These are phyloP conservation scores for Secale cereale DNA, from an alignment of 176 grass and related monocot genomes.

Conservation along the genomic window DNA sequence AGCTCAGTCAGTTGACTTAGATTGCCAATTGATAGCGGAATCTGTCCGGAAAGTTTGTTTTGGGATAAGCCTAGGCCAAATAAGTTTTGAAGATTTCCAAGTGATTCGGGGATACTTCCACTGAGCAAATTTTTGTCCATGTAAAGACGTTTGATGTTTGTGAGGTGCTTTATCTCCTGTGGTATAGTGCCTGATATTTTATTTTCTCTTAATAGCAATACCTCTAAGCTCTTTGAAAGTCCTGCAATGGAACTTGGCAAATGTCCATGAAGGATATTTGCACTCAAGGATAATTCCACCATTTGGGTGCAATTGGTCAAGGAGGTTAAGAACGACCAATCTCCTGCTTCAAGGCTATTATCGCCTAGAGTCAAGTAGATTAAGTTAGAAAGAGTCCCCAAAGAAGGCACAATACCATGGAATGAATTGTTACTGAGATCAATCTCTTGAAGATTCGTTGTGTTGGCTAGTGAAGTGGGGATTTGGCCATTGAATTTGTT, in stretches of 20 bases:
- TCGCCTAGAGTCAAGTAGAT: not conserved
- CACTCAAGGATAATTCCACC: not conserved
- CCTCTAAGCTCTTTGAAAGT: not conserved
- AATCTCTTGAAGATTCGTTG: not conserved
- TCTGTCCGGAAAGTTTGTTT: slow-evolving; percentile 34
- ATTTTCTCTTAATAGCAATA: slow-evolving; percentile 6
- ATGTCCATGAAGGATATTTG: slow-evolving; percentile 14
- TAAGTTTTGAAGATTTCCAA: slow-evolving; percentile 27
- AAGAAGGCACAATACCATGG: slow-evolving; percentile 11
- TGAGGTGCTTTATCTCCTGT: slow-evolving; percentile 2
- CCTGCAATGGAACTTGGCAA: slow-evolving; percentile 14
- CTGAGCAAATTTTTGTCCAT: not conserved
- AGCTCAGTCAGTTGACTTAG: slow-evolving; percentile 25
- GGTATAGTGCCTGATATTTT: slow-evolving; percentile 33
- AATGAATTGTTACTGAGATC: slow-evolving; percentile 11
- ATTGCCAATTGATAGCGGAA: slow-evolving; percentile 40
- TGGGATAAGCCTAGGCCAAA: not conserved
- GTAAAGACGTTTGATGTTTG: not conserved
- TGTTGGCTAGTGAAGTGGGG: slow-evolving; percentile 2
- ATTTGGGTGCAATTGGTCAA: slow-evolving; percentile 37
- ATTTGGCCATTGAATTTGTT: slow-evolving; percentile 22
- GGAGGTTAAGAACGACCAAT: slow-evolving; percentile 42
- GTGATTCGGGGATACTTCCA: slow-evolving; percentile 24
- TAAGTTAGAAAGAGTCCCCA: not conserved
- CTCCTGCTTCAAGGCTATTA: slow-evolving; percentile 28